Evolutionary conservation across 257 asterid species (phyloP).

Genomic region (Verbascum thapsus): DNA sequence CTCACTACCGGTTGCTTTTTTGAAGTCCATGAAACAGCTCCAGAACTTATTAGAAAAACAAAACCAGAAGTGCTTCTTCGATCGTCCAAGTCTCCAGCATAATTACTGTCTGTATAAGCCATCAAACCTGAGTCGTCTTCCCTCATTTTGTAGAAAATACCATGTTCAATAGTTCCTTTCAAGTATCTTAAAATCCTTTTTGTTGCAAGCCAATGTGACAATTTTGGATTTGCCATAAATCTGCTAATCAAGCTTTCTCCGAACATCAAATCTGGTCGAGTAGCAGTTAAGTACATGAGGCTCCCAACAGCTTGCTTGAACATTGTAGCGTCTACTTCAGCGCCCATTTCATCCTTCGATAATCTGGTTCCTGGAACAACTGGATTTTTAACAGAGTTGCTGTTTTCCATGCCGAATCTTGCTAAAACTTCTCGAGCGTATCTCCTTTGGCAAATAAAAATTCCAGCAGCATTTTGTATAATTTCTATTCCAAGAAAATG

Average conservation of each 20-base stretch:
- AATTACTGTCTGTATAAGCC: too few relatives aligned
- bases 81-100: too few relatives aligned
- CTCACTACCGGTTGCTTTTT: conserved; percentile 18
- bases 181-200: too few relatives aligned
- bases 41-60: conserved; percentile 7
- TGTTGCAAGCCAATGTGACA: too few relatives aligned
- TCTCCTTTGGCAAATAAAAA: conserved; percentile 12
- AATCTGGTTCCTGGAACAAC: conserved; percentile 18
- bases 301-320: conserved; percentile 14
- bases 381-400: background rate
- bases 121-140: too few relatives aligned
- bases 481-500: background rate
- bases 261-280: background rate
- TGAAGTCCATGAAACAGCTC: conserved; percentile 5
- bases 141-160: too few relatives aligned
- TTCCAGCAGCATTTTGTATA: conserved; percentile 3
- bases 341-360: background rate
- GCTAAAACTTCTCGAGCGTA: background rate
- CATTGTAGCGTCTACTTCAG: background rate
- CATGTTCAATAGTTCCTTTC: conserved; percentile 12
- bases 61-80: conserved; percentile 10
- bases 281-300: conserved; percentile 19
- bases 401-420: conserved; percentile 3
- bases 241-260: conserved; percentile 8
- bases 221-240: conserved; percentile 5